A percentile compares a stretch with the other conserved stretches of the same genome.
Conservation (phyloP, 768 basidiomycete species). For the Sistotremastrum niveocremeum region DNA sequence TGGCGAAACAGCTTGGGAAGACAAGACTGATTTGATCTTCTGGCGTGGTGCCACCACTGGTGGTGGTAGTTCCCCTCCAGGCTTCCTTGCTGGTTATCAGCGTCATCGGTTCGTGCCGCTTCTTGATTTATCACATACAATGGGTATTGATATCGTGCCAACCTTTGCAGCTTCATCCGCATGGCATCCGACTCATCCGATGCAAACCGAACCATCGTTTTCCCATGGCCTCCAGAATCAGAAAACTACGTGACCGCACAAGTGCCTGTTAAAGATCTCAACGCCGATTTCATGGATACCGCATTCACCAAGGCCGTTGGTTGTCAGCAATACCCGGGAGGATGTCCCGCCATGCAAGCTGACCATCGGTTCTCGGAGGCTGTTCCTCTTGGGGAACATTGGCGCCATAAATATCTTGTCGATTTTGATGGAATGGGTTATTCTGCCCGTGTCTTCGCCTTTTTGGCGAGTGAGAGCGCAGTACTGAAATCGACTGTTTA, state of each 20-base stretch:
- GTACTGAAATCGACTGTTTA: slow-evolving; percentile 88
- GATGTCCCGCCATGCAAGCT: slow-evolving; percentile 46
- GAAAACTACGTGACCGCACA: slow-evolving; percentile 44
- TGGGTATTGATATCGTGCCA: slow-evolving; percentile 5
- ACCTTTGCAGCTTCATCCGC: slow-evolving; percentile 44
- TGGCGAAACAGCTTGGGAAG: slow-evolving; percentile 81
- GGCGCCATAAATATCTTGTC: slow-evolving; percentile 86
- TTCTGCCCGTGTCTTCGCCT: slow-evolving; percentile 76
- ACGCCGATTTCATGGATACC: slow-evolving; percentile 73
- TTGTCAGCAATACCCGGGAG: slow-evolving; percentile 60
- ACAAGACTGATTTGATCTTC: slow-evolving; percentile 77
- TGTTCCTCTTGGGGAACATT: slow-evolving; percentile 74
- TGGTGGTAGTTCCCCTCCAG: slow-evolving; percentile 76
- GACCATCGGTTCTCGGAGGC: slow-evolving; percentile 60
- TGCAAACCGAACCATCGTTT: slow-evolving; percentile 48
- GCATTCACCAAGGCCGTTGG: slow-evolving; percentile 74
- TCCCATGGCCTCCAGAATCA: slow-evolving; percentile 50
- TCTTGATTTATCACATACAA: slow-evolving; percentile 6
- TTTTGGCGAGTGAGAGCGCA: slow-evolving; percentile 77
- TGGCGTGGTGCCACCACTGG: slow-evolving; percentile 97
- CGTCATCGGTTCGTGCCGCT: slow-evolving; percentile 51
- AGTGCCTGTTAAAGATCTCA: slow-evolving; percentile 48
- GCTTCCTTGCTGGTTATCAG: slow-evolving; percentile 73
- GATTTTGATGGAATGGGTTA: slow-evolving; percentile 96
- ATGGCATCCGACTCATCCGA: slow-evolving; percentile 51